These are phyloP conservation scores for Eutrema japonicum DNA, from an alignment of 345 rosid genomes.

Conservation along the genomic window DNA sequence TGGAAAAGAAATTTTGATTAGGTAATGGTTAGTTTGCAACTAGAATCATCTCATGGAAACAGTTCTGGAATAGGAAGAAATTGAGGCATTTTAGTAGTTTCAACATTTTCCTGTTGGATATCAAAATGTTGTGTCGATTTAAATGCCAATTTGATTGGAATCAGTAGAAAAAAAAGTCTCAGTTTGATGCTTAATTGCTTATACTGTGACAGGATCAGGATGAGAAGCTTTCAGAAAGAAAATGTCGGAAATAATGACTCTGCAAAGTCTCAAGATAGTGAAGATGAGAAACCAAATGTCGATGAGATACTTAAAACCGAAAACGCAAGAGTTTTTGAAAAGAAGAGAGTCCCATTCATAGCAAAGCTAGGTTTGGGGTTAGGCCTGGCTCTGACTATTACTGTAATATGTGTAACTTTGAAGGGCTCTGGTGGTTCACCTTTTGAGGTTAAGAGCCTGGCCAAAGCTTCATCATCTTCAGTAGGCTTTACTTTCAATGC, in stretches of 20 bases:
- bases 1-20: not conserved
- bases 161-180: not conserved
- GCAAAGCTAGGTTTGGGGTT: constrained; percentile 56
- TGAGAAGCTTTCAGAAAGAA: constrained; percentile 48
- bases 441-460: constrained; percentile 55
- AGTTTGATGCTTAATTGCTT: no score
- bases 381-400: constrained; percentile 60
- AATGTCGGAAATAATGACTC: constrained; percentile 46
- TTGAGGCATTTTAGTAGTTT: not conserved
- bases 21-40: no score
- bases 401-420: constrained; percentile 49
- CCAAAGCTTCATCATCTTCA: constrained; percentile 58
- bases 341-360: constrained; percentile 54
- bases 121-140: not conserved
- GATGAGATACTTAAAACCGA: constrained; percentile 38
- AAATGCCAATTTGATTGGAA: not conserved
- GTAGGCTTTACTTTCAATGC: constrained; percentile 70
- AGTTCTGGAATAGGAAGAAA: not conserved
- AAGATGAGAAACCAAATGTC: constrained; percentile 37
- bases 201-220: constrained; percentile 40
- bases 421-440: constrained; percentile 54
- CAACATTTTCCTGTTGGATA: not conserved
- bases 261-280: constrained; percentile 35
- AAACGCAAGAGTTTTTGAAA: constrained; percentile 21
- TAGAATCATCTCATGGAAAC: no score